Evolutionary conservation across 257 asterid genomes (phyloP).

Genomic region (Linaria vulgaris): DNA sequence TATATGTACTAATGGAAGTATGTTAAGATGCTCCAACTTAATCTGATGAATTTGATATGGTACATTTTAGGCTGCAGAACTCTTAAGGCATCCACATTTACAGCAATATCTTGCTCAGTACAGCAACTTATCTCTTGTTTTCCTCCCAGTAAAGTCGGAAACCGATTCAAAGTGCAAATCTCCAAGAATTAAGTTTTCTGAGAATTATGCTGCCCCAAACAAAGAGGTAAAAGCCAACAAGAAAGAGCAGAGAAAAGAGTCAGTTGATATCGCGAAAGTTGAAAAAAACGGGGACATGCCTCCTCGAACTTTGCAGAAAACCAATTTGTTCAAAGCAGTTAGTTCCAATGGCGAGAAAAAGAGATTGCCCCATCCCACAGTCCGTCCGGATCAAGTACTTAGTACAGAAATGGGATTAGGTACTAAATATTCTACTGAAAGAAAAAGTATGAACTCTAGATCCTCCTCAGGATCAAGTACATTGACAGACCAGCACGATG

Average conservation of each 20-base stretch:
- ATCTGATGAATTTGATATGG: slow-evolving; percentile 10
- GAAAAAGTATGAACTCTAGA: slow-evolving; percentile 30
- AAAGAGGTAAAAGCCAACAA: slow-evolving; percentile 25
- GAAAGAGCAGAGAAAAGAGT: slow-evolving; percentile 27
- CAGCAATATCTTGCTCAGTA: slow-evolving; percentile 59
- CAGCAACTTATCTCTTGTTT: slow-evolving; percentile 51
- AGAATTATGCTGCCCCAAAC: slow-evolving; percentile 21
- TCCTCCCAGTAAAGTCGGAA: slow-evolving; percentile 47
- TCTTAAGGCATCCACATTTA: slow-evolving; percentile 75
- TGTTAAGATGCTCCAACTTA: background rate
- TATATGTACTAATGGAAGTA: too few relatives aligned
- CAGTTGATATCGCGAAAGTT: slow-evolving; percentile 19
- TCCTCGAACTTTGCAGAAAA: slow-evolving; percentile 3
- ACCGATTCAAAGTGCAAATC: slow-evolving; percentile 21
- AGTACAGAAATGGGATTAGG: slow-evolving; percentile 3
- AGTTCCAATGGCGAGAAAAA: slow-evolving; percentile 11
- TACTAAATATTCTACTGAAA: slow-evolving; percentile 1
- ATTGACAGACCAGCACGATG: slow-evolving; percentile 45
- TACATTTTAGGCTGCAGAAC: slow-evolving; percentile 71
- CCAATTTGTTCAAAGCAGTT: slow-evolving; percentile 12
- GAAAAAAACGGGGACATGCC: slow-evolving; percentile 23
- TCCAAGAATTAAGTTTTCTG: slow-evolving; percentile 21
- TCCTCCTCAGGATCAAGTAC: slow-evolving; percentile 62
- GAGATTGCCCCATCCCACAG: background rate
- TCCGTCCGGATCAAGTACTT: slow-evolving; percentile 3